Evolutionary conservation across 805 yeast genomes (phyloP), one percentile per base, ranked within the genome.

Genomic region (Blastobotrys attinorum): DNA sequence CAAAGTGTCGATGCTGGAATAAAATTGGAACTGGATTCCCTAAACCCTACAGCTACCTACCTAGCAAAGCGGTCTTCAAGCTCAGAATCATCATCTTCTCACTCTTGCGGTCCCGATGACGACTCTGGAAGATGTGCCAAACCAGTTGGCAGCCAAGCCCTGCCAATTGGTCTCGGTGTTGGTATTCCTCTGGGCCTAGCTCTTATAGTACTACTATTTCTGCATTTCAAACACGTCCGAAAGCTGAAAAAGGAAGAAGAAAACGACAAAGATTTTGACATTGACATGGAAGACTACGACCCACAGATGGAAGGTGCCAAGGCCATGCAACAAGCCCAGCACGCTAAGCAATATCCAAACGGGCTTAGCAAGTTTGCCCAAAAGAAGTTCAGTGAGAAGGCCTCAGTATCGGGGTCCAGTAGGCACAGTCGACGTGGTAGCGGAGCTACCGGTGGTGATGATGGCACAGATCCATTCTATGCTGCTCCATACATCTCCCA

Each of bases 101-200:
- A 21, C 22, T 39, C 46, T 16, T 50, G 52, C 23, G 39, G 37
- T 3, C 25, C 44, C 2, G 44, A 43, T 39, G 32, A 45, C 31
- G 10, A 43, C 34, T 27, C 47, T 2, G 34, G 48, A n/a, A 37
- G 34, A 35, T 55, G 59, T 25, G 46, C 49, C 29, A 43, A 40
- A 38, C 58, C 59, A 4, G 43, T 35, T 16, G 45, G 47, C 4
- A 40, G 39, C 27, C 44, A 55, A 23, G 42, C 46, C 2, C 46
- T 54, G 33, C 50, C 59, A 1, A 53, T 66, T 37, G 66, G 61
- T 6, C 56, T 64, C 3, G 69, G 66, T n/a, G 60, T 62, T 11
- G 65, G 68, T n/a, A 54, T 67, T 22, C 72, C 72, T 4, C 46
- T 62, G n/a, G 39, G 48, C 2, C 23, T 60, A 17, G 65, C 68